phyloP scores from a whole-genome alignment of 2,329 filamentous ascomycete genomes.

The Sclerotinia nivalis region DNA sequence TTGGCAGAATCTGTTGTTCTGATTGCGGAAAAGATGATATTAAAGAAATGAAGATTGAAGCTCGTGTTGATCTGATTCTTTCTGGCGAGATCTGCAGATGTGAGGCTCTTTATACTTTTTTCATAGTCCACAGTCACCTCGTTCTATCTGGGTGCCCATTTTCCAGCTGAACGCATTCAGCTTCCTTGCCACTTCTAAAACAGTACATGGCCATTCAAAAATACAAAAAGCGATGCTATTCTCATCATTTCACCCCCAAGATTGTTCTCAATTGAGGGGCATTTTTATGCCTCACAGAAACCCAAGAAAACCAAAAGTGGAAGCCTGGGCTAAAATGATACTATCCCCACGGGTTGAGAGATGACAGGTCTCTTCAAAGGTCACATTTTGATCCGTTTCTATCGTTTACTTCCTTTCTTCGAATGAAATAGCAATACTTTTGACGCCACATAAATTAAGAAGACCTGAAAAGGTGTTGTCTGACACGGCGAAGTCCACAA shows the following conservation, averaged over 20 bases:
- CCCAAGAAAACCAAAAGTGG: not conserved
- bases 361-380: not conserved
- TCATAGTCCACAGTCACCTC: not conserved
- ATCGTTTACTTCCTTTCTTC: not conserved
- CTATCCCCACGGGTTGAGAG: not conserved
- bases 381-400: not conserved
- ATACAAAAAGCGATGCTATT: not conserved
- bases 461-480: slow-evolving; percentile 2
- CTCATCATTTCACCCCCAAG: not conserved
- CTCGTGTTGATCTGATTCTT: not conserved
- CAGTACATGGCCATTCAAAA: not conserved
- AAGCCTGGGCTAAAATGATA: not conserved
- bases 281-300: not conserved
- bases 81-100: not conserved
- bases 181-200: not conserved
- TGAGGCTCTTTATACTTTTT: slow-evolving; percentile 7
- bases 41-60: slow-evolving; percentile 1
- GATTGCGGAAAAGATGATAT: not conserved
- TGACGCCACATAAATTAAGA: slow-evolving; percentile 8
- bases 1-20: not conserved
- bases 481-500: not conserved
- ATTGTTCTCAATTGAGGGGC: not conserved
- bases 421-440: not conserved
- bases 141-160: not conserved
- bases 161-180: not conserved